A percentile compares a stretch with the other conserved stretches of the same genome.
Evolutionary conservation across 179 eudicot species (phyloP).

Genomic region (Silene noctiflora): DNA sequence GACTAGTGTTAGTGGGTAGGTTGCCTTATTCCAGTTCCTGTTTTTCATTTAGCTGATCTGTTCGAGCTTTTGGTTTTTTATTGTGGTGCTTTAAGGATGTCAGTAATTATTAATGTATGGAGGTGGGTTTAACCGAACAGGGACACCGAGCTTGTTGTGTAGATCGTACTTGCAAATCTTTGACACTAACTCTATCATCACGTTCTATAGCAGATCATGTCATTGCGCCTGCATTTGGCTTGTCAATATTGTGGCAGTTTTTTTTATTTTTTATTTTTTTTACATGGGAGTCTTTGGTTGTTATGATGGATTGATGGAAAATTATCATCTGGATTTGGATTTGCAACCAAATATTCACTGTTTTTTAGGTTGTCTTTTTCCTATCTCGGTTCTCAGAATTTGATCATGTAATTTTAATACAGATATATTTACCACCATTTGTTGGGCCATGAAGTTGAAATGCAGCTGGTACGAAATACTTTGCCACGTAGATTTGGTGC

Average conservation of each 20-base stretch:
- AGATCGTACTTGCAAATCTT: background rate
- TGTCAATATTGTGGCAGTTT: background rate
- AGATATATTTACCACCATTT: conserved; percentile 97
- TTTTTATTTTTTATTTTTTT: no score
- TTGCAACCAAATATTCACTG: background rate
- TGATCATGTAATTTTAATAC: conserved; percentile 12
- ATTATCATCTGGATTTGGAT: background rate
- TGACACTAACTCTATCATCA: background rate
- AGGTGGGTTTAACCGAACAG: background rate
- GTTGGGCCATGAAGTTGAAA: conserved; percentile 98
- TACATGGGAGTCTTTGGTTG: background rate
- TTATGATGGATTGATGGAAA: background rate
- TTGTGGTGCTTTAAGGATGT: background rate
- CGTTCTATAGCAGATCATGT: background rate
- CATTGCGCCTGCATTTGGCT: background rate
- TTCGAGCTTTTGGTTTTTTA: background rate
- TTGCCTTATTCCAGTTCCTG: conserved; percentile 10
- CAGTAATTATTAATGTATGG: background rate
- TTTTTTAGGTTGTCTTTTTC: background rate
- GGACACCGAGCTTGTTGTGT: background rate
- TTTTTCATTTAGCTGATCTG: background rate
- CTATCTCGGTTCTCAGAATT: background rate
- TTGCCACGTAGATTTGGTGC: conserved; percentile 99
- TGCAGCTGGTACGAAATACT: conserved; percentile 93
- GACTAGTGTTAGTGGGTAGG: conserved; percentile 99